phyloP scores from a whole-genome alignment of 768 basidiomycete species.

The Strobilomyces dryophilus region DNA sequence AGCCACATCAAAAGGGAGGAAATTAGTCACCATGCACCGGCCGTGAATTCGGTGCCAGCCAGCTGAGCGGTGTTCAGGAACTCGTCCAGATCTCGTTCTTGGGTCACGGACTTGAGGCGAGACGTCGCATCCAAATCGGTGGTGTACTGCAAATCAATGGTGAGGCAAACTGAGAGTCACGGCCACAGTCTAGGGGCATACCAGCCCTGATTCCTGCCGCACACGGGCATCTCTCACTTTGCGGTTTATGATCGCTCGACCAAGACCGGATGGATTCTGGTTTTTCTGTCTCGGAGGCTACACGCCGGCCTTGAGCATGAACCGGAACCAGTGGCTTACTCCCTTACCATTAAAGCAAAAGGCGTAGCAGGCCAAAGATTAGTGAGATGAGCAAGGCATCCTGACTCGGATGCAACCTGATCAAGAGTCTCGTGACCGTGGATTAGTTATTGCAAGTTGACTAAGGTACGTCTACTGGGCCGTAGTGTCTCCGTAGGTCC shows the following conservation, averaged over 20 bases:
- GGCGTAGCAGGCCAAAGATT: background rate
- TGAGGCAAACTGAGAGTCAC: constrained; percentile 25
- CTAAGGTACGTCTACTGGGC: constrained; percentile 19
- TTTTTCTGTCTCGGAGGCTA: constrained; percentile 59
- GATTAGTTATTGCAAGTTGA: constrained; percentile 2
- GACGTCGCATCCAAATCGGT: constrained; percentile 66
- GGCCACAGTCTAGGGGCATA: constrained; percentile 32
- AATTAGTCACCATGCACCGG: constrained; percentile 51
- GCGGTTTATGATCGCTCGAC: constrained; percentile 92
- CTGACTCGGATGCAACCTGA: constrained; percentile 14
- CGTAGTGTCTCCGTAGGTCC: constrained; percentile 2
- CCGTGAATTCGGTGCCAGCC: constrained; percentile 93
- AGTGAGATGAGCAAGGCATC: background rate
- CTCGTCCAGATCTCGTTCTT: constrained; percentile 93
- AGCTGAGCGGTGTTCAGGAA: constrained; percentile 93
- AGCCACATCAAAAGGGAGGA: constrained; percentile 1
- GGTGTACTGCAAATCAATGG: constrained; percentile 44
- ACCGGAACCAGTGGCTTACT: background rate
- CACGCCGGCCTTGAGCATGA: background rate
- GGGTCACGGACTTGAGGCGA: constrained; percentile 87
- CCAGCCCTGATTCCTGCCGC: constrained; percentile 51
- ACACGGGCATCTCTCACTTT: constrained; percentile 45
- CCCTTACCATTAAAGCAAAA: constrained; percentile 13
- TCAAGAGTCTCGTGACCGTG: constrained; percentile 7
- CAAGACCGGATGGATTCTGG: constrained; percentile 77